phyloP scores from a whole-genome alignment of 306 rosid species.

The Boehmeria nivea region DNA sequence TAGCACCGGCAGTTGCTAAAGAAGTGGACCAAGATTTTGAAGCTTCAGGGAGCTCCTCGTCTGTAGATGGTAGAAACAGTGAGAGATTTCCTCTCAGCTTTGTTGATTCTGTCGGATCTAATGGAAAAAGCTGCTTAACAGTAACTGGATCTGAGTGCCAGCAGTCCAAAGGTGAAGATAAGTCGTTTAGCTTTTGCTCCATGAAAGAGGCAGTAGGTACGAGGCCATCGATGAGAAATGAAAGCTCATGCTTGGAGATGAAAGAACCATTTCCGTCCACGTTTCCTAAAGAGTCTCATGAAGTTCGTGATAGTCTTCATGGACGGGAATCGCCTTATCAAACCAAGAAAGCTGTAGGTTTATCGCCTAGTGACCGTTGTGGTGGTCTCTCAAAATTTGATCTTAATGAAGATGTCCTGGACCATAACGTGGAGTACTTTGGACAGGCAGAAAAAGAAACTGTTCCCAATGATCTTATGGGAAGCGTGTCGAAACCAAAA shows the following conservation, averaged over 20 bases:
- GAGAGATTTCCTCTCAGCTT: slow-evolving; percentile 14
- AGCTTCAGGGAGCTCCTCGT: slow-evolving; percentile 27
- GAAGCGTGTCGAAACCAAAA: slow-evolving; percentile 22
- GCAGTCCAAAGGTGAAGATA: no score
- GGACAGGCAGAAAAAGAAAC: slow-evolving; percentile 15
- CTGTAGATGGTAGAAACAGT: slow-evolving; percentile 20
- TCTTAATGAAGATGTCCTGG: slow-evolving; percentile 25
- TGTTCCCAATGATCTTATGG: background rate
- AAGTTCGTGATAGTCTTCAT: slow-evolving; percentile 10
- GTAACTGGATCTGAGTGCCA: slow-evolving; percentile 18
- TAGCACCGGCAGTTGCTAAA: slow-evolving; percentile 25
- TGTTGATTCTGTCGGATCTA: slow-evolving; percentile 27
- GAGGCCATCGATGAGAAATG: no score
- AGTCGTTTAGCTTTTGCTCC: no score
- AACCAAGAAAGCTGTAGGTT: slow-evolving; percentile 10
- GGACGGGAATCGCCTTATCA: slow-evolving; percentile 8
- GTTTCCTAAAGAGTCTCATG: background rate
- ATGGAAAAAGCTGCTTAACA: slow-evolving; percentile 20
- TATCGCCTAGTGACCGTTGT: slow-evolving; percentile 8
- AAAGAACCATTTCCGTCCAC: slow-evolving; percentile 10
- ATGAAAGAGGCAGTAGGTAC: no score
- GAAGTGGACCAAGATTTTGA: slow-evolving; percentile 27
- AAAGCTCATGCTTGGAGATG: no score
- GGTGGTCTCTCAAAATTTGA: slow-evolving; percentile 16
- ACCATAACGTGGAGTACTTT: slow-evolving; percentile 15